Percentiles rank a stretch among this genome's conserved stretches.
Conservation (phyloP, 129 eudicot genomes). For the Glebionis coronaria region DNA sequence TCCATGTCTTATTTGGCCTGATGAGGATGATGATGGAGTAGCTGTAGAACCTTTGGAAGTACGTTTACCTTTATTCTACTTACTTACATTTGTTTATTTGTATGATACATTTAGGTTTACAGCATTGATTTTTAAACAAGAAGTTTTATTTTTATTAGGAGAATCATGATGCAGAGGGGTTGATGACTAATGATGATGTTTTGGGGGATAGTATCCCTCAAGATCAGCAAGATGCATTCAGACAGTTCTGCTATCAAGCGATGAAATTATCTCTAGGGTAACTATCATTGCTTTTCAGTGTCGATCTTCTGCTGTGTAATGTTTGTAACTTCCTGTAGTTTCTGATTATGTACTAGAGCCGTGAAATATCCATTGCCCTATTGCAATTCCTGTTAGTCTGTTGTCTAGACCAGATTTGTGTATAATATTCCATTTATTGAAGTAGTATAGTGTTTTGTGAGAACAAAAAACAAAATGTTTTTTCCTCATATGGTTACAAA, state of each 20-base stretch:
- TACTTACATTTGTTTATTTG: background rate
- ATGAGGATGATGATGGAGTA: slow-evolving; percentile 91
- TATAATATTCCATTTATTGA: background rate
- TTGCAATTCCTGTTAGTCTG: too few relatives aligned
- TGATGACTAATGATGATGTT: too few relatives aligned
- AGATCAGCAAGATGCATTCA: slow-evolving; percentile 63
- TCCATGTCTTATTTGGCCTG: too few relatives aligned
- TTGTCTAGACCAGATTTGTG: background rate
- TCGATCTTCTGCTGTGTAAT: background rate
- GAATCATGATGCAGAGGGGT: too few relatives aligned
- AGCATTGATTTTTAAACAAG: too few relatives aligned
- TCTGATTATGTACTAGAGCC: too few relatives aligned
- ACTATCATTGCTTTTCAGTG: slow-evolving; percentile 16
- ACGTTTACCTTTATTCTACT: slow-evolving; percentile 23
- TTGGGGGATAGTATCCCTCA: slow-evolving; percentile 85
- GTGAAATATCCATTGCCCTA: too few relatives aligned
- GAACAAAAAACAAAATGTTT: slow-evolving; percentile 4
- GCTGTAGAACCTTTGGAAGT: slow-evolving; percentile 58
- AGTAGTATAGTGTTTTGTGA: background rate
- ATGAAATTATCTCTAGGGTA: slow-evolving; percentile 68
- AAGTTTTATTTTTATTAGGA: too few relatives aligned
- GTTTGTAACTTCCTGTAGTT: too few relatives aligned
- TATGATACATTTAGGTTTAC: background rate
- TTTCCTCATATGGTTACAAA: background rate
- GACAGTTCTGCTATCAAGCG: slow-evolving; percentile 82